phyloP scores from a whole-genome alignment of 1,284 basidiomycete genomes.

The Mycena citricolor region DNA sequence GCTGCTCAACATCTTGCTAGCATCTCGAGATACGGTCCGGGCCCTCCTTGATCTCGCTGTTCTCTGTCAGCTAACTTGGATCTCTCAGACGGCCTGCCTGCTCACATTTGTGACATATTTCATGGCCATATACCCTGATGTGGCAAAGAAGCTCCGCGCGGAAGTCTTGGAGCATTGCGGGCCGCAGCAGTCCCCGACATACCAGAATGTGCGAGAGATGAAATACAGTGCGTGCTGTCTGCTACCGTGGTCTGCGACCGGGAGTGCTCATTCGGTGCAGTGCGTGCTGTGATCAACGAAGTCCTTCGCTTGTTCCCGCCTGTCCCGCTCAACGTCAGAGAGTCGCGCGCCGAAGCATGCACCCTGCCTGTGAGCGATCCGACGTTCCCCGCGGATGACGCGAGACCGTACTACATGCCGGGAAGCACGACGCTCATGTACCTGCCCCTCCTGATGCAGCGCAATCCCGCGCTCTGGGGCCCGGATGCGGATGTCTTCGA shows the following conservation, averaged over 20 bases:
- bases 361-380: constrained; percentile 52
- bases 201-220: constrained; percentile 53
- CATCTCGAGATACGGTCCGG: constrained; percentile 70
- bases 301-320: constrained; percentile 72
- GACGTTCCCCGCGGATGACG: constrained; percentile 37
- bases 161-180: constrained; percentile 62
- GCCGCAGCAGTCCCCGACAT: constrained; percentile 44
- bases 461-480: constrained; percentile 64
- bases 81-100: constrained; percentile 54
- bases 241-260: not conserved
- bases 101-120: constrained; percentile 67
- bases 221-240: constrained; percentile 54
- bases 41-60: not conserved
- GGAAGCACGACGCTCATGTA: constrained; percentile 55
- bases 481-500: constrained; percentile 67
- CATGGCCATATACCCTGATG: constrained; percentile 58
- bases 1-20: constrained; percentile 70
- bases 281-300: constrained; percentile 73
- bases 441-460: constrained; percentile 58
- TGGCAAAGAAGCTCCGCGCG: constrained; percentile 51
- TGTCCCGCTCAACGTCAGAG: constrained; percentile 65
- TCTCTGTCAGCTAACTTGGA: constrained; percentile 11
- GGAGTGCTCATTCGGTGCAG: constrained; percentile 32
- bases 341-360: constrained; percentile 47
- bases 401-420: constrained; percentile 58